These are phyloP conservation scores for Laetiporus sulphureus DNA, from an alignment of 1,284 basidiomycete genomes.

Conservation along the genomic window DNA sequence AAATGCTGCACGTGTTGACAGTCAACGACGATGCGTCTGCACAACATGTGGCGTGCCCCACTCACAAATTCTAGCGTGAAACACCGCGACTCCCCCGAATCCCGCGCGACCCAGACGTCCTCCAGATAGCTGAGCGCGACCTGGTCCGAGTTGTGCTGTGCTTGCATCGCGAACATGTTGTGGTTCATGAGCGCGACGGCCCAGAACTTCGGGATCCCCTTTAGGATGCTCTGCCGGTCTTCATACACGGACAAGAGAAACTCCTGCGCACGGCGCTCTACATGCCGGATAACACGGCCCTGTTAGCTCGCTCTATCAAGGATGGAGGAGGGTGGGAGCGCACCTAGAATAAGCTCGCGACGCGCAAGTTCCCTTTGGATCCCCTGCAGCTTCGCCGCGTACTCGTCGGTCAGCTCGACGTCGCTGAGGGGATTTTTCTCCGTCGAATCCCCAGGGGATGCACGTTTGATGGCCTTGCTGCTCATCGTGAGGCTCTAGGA, in stretches of 20 bases:
- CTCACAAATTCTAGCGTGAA: slow-evolving; percentile 78
- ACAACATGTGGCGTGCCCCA: slow-evolving; percentile 16
- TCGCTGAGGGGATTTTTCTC: slow-evolving; percentile 61
- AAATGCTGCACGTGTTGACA: slow-evolving; percentile 51
- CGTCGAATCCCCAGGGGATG: slow-evolving; percentile 62
- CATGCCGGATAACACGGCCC: neutral
- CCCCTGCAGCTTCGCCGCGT: slow-evolving; percentile 55
- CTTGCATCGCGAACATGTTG: slow-evolving; percentile 49
- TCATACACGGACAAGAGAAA: slow-evolving; percentile 56
- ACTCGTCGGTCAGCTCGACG: slow-evolving; percentile 62
- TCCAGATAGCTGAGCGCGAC: slow-evolving; percentile 70
- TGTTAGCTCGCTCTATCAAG: slow-evolving; percentile 3
- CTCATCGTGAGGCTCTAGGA: slow-evolving; percentile 18
- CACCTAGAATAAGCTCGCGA: slow-evolving; percentile 65
- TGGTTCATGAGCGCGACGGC: slow-evolving; percentile 71
- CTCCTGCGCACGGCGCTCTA: slow-evolving; percentile 58
- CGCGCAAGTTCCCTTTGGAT: slow-evolving; percentile 61
- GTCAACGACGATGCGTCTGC: neutral
- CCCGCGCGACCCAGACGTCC: slow-evolving; percentile 71
- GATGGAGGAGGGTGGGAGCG: slow-evolving; percentile 18
- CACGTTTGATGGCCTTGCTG: slow-evolving; percentile 59
- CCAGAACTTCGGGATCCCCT: slow-evolving; percentile 73
- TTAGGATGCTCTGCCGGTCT: slow-evolving; percentile 58
- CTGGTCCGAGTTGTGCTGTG: slow-evolving; percentile 64
- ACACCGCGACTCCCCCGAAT: slow-evolving; percentile 58